Evolutionary conservation across 2,329 filamentous ascomycete genomes (phyloP).

Genomic region (Thelonectria blattea): DNA sequence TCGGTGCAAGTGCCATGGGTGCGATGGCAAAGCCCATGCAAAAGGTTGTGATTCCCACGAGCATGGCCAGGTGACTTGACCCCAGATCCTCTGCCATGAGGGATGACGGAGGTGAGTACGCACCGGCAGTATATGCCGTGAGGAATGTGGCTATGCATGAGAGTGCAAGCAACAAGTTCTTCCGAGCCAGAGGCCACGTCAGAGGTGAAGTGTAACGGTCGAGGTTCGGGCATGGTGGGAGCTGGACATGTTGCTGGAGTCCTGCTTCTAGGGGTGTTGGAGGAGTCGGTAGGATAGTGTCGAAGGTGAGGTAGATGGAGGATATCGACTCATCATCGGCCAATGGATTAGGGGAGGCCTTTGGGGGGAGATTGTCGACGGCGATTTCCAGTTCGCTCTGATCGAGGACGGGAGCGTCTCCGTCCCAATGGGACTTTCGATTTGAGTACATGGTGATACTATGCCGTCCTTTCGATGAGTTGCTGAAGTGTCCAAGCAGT

Average conservation of each 20-base stretch:
- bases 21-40: constrained; percentile 81
- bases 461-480: not conserved
- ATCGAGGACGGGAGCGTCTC: constrained; percentile 12
- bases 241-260: constrained; percentile 37
- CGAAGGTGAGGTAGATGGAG: constrained; percentile 50
- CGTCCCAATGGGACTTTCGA: constrained; percentile 10
- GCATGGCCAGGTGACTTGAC: constrained; percentile 68
- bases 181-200: constrained; percentile 72
- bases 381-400: constrained; percentile 30
- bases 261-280: constrained; percentile 28
- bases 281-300: constrained; percentile 44
- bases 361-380: constrained; percentile 17
- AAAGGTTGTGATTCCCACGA: constrained; percentile 81
- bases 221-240: constrained; percentile 69
- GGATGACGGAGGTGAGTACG: constrained; percentile 73
- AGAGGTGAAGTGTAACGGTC: constrained; percentile 72
- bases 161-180: constrained; percentile 73
- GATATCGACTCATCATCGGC: constrained; percentile 41
- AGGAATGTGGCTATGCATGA: constrained; percentile 78
- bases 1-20: constrained; percentile 87
- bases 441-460: constrained; percentile 23
- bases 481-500: not conserved
- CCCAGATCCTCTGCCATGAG: constrained; percentile 71
- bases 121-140: constrained; percentile 81
- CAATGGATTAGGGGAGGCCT: constrained; percentile 12